Conservation (phyloP, 139 green algal species). For the Tetradesmus lagerheimii region DNA sequence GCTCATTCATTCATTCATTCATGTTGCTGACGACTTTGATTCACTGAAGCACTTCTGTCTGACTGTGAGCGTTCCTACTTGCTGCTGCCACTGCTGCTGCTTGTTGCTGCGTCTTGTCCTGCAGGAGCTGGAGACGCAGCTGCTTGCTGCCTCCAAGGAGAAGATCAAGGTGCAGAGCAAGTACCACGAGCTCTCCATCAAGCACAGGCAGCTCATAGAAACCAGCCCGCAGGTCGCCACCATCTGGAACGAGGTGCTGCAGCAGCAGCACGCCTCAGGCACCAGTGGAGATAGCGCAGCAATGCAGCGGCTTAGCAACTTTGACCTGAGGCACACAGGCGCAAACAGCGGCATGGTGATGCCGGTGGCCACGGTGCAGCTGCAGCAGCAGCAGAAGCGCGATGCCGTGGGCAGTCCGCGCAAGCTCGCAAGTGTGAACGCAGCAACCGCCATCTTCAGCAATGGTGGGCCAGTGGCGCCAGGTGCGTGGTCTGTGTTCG, state of each 20-base stretch:
- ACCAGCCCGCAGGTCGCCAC: conserved; percentile 45
- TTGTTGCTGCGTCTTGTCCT: background rate
- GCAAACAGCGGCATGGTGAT: conserved; percentile 9
- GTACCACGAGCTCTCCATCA: conserved; percentile 46
- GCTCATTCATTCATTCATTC: too few species aligned
- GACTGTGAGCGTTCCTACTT: too few species aligned
- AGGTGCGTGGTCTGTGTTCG: background rate
- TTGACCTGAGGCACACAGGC: conserved; percentile 45
- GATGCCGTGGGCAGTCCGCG: background rate
- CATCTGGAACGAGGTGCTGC: conserved; percentile 53
- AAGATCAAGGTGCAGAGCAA: conserved; percentile 49
- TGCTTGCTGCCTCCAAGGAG: conserved; percentile 31
- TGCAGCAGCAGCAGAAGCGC: background rate
- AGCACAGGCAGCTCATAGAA: conserved; percentile 54
- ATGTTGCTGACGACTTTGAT: too few species aligned
- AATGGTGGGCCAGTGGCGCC: background rate
- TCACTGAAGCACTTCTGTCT: too few species aligned
- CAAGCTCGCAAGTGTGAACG: conserved; percentile 1
- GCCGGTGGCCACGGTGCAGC: background rate
- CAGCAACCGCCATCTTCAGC: conserved; percentile 37
- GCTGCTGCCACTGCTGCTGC: background rate
- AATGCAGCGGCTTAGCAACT: conserved; percentile 38
- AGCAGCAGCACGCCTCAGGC: conserved; percentile 1
- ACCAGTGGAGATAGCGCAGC: conserved; percentile 16
- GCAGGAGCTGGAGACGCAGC: conserved; percentile 48